Base-by-base conservation (phyloP, 2,329 filamentous ascomycete genomes). In the Domatiomyces catenatus region DNA sequence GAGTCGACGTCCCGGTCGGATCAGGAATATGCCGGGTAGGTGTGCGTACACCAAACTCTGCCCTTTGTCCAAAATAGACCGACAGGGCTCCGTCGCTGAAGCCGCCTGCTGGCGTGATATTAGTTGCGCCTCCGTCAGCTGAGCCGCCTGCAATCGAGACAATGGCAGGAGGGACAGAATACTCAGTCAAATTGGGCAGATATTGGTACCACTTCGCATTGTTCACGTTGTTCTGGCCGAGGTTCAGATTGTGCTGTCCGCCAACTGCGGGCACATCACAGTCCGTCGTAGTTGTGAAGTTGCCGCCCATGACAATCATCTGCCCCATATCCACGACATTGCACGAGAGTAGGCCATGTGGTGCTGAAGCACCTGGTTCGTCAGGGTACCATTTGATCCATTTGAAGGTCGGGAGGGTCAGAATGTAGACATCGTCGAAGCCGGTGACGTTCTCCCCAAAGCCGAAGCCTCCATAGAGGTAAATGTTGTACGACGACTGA, bases 401-500 rank as follows among this genome's bases (percentile, higher is more conserved):
- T 28, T 50, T 43, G 48, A 57, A 57, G 7, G 53, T 45, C 4
- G 55, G 55, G 18, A 57, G 22, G 10, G 50, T 51, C 18, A 57
- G 51, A 42, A 56, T 50, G 26, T 50, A 56, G 45, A 57, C 55
- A 22, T 54, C 50, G 47, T 54, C 53, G 42, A 53, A 51, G 17
- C 49, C 49, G 17, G 50, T 54, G 3, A 26, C 24, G 42, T 54
- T 51, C 18, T 48, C 49, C 28, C 50, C 52, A 48, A 53, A 53
- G 22, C 49, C 49, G 26, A 48, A 52, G 15, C 52, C 52, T 22
- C 52, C 52, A 46, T 54, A 54, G 19, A 54, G 32, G 44, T 54
- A 54, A 17, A 50, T 52, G 44, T 54, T 82, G 59, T 81, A 81
- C 6, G 76, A 80, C 12, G 77, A 79, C 50, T 72, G 67, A 56